Percentiles rank a stretch among this genome's conserved stretches.
Evolutionary conservation across 306 rosid species (phyloP).

Genomic region (Fagus crenata): DNA sequence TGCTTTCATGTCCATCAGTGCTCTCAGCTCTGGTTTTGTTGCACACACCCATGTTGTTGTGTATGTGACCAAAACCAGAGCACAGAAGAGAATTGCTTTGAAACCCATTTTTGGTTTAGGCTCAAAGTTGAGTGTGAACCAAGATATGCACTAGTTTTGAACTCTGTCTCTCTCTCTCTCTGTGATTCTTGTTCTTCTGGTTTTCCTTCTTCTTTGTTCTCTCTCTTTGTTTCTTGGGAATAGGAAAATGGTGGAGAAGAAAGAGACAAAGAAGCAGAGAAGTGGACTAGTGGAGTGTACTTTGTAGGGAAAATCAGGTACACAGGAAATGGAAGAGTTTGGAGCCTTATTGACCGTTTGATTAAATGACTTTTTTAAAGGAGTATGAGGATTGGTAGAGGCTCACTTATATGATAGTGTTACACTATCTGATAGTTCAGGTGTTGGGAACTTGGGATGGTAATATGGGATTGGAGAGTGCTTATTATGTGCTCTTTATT

Average conservation of each 20-base stretch:
- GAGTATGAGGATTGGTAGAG: neutral
- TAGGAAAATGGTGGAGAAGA: neutral
- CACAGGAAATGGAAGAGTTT: too few species aligned
- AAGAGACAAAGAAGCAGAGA: neutral
- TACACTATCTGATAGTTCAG: neutral
- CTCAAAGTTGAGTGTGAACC: conserved; percentile 6
- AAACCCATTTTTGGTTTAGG: conserved; percentile 42
- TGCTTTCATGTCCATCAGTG: conserved; percentile 66
- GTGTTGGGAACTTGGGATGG: neutral
- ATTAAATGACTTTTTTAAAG: neutral
- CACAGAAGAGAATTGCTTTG: conserved; percentile 17
- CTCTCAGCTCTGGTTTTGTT: conserved; percentile 54
- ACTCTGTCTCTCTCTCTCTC: conserved; percentile 9
- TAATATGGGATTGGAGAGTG: neutral
- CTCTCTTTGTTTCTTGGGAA: neutral
- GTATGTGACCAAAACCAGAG: conserved; percentile 31
- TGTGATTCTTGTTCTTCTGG: neutral
- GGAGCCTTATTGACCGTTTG: neutral
- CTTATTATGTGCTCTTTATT: too few species aligned
- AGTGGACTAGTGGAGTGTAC: neutral
- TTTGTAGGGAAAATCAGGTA: neutral
- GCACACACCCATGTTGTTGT: conserved; percentile 38
- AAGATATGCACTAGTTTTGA: neutral
- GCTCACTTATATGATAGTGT: neutral
- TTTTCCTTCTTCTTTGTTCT: neutral